A percentile compares a stretch with the other conserved stretches of the same genome.
Conservation (phyloP, 768 basidiomycete species). For the Zangia roseola region DNA sequence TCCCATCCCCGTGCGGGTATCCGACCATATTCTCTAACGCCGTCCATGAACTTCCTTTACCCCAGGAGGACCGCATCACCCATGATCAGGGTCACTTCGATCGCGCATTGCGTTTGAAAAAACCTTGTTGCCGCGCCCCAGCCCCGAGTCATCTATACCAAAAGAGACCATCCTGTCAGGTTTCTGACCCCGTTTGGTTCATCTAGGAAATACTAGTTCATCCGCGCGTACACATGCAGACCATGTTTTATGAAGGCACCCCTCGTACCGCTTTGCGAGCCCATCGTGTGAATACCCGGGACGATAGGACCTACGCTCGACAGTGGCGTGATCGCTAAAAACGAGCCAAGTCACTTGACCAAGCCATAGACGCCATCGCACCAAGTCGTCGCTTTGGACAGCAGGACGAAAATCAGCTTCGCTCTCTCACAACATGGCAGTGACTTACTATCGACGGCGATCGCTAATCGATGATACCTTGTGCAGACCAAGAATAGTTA, state of each 20-base stretch:
- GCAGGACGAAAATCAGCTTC: too few species aligned
- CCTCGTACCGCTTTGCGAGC: constrained; percentile 2
- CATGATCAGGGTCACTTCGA: neutral
- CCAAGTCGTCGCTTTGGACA: too few species aligned
- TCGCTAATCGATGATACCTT: constrained; percentile 7
- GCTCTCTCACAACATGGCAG: too few species aligned
- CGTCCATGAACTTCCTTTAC: too few species aligned
- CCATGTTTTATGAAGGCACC: constrained; percentile 18
- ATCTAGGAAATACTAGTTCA: neutral
- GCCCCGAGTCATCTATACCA: constrained; percentile 10
- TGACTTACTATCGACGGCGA: neutral
- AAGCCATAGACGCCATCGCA: too few species aligned
- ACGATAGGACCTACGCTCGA: constrained; percentile 6
- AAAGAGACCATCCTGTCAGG: constrained; percentile 1
- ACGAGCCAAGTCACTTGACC: too few species aligned
- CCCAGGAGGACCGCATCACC: too few species aligned
- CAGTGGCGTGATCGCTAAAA: constrained; percentile 3
- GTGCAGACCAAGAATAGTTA: constrained; percentile 7
- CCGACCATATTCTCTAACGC: too few species aligned
- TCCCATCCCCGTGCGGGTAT: too few species aligned
- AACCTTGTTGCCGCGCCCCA: neutral
- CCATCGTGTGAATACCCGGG: constrained; percentile 23
- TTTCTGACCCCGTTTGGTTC: neutral
- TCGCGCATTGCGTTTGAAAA: neutral
- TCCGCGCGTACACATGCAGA: constrained; percentile 2